phyloP scores from a whole-genome alignment of 208 protist genomes.

The Phytomonas francai region DNA sequence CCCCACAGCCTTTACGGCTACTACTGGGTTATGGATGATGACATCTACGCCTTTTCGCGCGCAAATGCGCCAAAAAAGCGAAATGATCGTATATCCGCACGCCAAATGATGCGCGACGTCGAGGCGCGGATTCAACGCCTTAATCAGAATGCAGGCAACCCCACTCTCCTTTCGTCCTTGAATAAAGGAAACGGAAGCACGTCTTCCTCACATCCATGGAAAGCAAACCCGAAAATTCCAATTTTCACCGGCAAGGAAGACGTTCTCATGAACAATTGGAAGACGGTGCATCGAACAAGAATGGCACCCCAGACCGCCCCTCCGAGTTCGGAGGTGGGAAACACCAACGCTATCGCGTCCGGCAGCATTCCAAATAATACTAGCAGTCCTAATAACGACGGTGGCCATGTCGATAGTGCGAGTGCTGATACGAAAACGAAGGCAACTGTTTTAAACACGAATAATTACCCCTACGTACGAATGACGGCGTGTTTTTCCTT shows the following conservation, averaged over 20 bases:
- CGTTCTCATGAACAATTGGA: too few relatives aligned
- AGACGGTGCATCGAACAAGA: too few relatives aligned
- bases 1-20: slow-evolving; percentile 41
- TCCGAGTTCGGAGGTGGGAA: too few relatives aligned
- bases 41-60: slow-evolving; percentile 59
- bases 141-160: slow-evolving; percentile 18
- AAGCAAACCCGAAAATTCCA: slow-evolving; percentile 12
- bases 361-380: slow-evolving; percentile 21
- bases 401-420: too few relatives aligned
- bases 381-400: background rate
- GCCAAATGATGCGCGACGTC: slow-evolving; percentile 49
- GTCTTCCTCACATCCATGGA: too few relatives aligned
- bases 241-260: slow-evolving; percentile 8
- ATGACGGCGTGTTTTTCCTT: slow-evolving; percentile 62
- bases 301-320: too few relatives aligned
- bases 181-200: too few relatives aligned
- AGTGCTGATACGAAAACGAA: too few relatives aligned
- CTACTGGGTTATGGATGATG: slow-evolving; percentile 89
- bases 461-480: slow-evolving; percentile 28
- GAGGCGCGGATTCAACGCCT: slow-evolving; percentile 35
- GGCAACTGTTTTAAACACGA: background rate
- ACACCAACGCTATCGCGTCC: background rate
- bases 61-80: slow-evolving; percentile 13
- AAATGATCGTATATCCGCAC: slow-evolving; percentile 44
- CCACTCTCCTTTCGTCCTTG: too few relatives aligned